phyloP scores from a whole-genome alignment of 352 stramenopile genomes.

The Plasmopara viticola region DNA sequence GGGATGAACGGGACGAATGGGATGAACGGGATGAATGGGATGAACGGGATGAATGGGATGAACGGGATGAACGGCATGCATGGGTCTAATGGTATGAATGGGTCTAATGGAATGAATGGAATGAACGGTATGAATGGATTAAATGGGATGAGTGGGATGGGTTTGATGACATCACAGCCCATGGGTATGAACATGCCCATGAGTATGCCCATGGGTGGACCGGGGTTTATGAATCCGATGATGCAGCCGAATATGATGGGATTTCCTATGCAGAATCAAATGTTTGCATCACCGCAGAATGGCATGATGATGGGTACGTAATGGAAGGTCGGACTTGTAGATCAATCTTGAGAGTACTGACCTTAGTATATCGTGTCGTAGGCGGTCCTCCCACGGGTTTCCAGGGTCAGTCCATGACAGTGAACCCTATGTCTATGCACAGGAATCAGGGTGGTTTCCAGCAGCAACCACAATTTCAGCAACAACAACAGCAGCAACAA shows the following conservation, averaged over 20 bases:
- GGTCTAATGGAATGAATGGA: constrained; percentile 26
- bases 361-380: constrained; percentile 1
- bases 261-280: constrained; percentile 46
- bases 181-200: constrained; percentile 23
- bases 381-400: constrained; percentile 46
- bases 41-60: constrained; percentile 17
- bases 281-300: constrained; percentile 33
- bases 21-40: constrained; percentile 28
- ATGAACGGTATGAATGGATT: constrained; percentile 22
- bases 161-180: not conserved
- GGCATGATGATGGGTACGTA: constrained; percentile 62
- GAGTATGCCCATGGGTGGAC: constrained; percentile 38
- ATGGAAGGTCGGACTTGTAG: not conserved
- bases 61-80: constrained; percentile 12
- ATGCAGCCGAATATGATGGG: constrained; percentile 39
- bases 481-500: constrained; percentile 28
- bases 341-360: constrained; percentile 1
- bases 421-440: constrained; percentile 54
- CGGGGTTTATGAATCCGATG: constrained; percentile 31
- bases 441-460: constrained; percentile 41
- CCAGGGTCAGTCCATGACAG: constrained; percentile 40
- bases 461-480: constrained; percentile 24
- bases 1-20: constrained; percentile 14
- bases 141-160: constrained; percentile 5
- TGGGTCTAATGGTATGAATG: constrained; percentile 33